These are phyloP conservation scores for Acorus gramineus DNA, from an alignment of 106 monocot species.

Conservation along the genomic window DNA sequence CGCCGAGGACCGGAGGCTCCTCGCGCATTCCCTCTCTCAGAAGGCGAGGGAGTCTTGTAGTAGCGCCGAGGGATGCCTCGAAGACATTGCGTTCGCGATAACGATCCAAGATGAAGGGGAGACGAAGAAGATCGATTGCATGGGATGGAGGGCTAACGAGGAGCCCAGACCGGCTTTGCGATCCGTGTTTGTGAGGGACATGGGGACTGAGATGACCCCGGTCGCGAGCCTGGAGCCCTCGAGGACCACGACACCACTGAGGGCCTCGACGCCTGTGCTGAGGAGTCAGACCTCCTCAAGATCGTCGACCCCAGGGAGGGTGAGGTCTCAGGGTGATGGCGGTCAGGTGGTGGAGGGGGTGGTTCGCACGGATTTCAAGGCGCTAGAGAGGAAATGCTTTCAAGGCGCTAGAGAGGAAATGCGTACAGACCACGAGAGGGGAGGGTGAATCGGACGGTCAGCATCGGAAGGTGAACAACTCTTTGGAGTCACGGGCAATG, in stretches of 20 bases:
- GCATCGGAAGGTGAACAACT: conserved; percentile 3
- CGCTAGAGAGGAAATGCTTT: too few relatives aligned
- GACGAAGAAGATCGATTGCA: conserved; percentile 80
- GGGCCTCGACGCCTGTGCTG: conserved; percentile 53
- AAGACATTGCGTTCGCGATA: conserved; percentile 23
- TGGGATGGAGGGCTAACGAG: conserved; percentile 18
- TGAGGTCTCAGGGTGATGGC: conserved; percentile 4
- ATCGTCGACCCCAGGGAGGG: conserved; percentile 46
- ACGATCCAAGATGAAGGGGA: conserved; percentile 24
- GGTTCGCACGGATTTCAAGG: too few relatives aligned
- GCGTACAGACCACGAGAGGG: too few relatives aligned
- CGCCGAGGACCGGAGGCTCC: conserved; percentile 72
- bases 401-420: too few relatives aligned
- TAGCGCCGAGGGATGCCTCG: conserved; percentile 45
- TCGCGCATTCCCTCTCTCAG: conserved; percentile 40
- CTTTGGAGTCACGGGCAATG: conserved; percentile 36
- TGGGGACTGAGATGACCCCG: conserved; percentile 97
- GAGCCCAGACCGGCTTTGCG: conserved; percentile 23
- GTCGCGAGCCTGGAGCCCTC: conserved; percentile 85
- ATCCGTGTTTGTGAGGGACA: conserved; percentile 66
- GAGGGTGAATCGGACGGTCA: conserved; percentile 6
- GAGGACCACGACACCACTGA: conserved; percentile 54
- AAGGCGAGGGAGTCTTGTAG: conserved; percentile 72
- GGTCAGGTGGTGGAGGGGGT: not conserved
- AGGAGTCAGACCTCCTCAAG: conserved; percentile 64